These are phyloP conservation scores for Pestalotiopsis sp. DNA, from an alignment of 2,329 filamentous ascomycete genomes.

Conservation along the genomic window DNA sequence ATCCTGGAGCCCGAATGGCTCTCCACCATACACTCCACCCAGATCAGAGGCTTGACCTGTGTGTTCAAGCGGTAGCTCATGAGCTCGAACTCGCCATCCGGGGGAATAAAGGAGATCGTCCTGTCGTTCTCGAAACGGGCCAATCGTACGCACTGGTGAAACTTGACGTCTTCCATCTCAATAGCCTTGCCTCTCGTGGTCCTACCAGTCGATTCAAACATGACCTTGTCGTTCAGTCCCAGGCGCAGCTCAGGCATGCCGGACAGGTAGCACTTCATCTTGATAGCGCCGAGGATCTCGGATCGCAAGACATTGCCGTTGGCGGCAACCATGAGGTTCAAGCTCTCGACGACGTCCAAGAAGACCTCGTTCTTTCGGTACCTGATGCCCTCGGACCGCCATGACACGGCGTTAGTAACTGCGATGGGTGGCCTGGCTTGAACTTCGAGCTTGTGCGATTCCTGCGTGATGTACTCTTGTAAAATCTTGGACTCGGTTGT, in stretches of 20 bases:
- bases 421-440: conserved; percentile 96
- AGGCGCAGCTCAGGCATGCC: conserved; percentile 96
- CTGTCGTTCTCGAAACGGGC: conserved; percentile 98
- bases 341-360: conserved; percentile 92
- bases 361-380: conserved; percentile 99
- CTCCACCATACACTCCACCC: conserved; percentile 98
- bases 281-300: conserved; percentile 94
- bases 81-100: conserved; percentile 97
- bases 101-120: conserved; percentile 98
- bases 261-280: conserved; percentile 99
- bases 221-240: conserved; percentile 97
- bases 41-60: conserved; percentile 96
- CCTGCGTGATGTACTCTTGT: conserved; percentile 98
- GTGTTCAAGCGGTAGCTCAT: conserved; percentile 99
- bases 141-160: conserved; percentile 95
- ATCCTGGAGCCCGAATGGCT: conserved; percentile 93
- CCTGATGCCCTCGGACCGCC: conserved; percentile 95
- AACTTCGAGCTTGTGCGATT: conserved; percentile 97
- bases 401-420: conserved; percentile 96
- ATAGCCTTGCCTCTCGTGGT: conserved; percentile 95
- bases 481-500: conserved; percentile 98
- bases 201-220: conserved; percentile 97
- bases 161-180: conserved; percentile 99
- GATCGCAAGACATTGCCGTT: conserved; percentile 95
- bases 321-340: conserved; percentile 92